Conservation (phyloP, 352 stramenopile genomes). For the Globisporangium viniferum region DNA sequence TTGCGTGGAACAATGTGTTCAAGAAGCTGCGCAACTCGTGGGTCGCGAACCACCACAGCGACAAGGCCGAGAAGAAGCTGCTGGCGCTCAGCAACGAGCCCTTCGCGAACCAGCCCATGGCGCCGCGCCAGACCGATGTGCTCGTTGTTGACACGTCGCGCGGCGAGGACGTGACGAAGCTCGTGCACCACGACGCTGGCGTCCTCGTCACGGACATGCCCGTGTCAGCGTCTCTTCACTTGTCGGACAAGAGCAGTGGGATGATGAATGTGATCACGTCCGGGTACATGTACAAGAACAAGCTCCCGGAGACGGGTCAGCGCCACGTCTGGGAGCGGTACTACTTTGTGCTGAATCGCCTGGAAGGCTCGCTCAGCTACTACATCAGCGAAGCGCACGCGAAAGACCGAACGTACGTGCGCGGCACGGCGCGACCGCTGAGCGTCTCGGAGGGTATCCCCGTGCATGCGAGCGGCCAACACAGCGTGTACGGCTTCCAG, state of each 20-base stretch:
- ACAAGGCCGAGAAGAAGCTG: slow-evolving; percentile 70
- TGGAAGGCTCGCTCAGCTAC: slow-evolving; percentile 73
- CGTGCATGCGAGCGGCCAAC: slow-evolving; percentile 60
- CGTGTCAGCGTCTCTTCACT: slow-evolving; percentile 17
- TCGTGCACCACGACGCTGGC: slow-evolving; percentile 72
- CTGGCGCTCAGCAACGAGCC: slow-evolving; percentile 72
- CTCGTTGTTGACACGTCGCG: slow-evolving; percentile 75
- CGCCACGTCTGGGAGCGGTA: slow-evolving; percentile 82
- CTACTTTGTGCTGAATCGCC: slow-evolving; percentile 81
- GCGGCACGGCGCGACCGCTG: slow-evolving; percentile 67
- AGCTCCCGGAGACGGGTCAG: slow-evolving; percentile 78
- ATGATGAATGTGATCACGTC: slow-evolving; percentile 64
- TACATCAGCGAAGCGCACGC: slow-evolving; percentile 86
- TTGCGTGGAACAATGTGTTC: slow-evolving; percentile 81
- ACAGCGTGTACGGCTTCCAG: slow-evolving; percentile 80
- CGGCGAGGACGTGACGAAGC: slow-evolving; percentile 81
- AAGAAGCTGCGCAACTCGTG: slow-evolving; percentile 79
- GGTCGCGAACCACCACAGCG: slow-evolving; percentile 50
- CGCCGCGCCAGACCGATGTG: slow-evolving; percentile 58
- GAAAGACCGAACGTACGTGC: slow-evolving; percentile 81
- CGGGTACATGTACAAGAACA: slow-evolving; percentile 90
- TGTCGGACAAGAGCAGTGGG: slow-evolving; percentile 21
- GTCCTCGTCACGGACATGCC: slow-evolving; percentile 64
- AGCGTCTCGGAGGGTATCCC: slow-evolving; percentile 83
- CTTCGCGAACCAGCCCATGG: slow-evolving; percentile 41